phyloP scores from a whole-genome alignment of 2,329 filamentous ascomycete species.

The Talaromyces rugulosus region DNA sequence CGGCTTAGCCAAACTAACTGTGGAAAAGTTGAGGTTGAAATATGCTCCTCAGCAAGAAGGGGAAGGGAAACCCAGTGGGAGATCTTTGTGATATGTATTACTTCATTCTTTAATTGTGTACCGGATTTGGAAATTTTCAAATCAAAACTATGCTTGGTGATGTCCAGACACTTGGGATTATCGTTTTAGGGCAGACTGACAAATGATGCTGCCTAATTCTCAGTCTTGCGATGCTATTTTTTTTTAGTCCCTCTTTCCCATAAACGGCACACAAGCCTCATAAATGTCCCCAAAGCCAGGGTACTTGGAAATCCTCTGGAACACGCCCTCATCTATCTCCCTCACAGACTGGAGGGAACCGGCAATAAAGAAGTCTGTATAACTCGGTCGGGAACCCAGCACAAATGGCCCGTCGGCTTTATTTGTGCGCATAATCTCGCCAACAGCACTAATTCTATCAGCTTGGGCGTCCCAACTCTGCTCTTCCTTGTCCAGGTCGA shows the following conservation, averaged over 20 bases:
- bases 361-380: conserved; percentile 39
- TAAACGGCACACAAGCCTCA: conserved; percentile 7
- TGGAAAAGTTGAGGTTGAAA: conserved; percentile 8
- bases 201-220: not conserved
- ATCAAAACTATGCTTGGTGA: not conserved
- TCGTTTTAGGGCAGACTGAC: too few relatives aligned
- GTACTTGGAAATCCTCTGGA: conserved; percentile 22
- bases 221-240: not conserved
- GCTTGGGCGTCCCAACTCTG: conserved; percentile 14
- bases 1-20: conserved; percentile 12
- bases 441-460: conserved; percentile 23
- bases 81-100: too few relatives aligned
- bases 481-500: conserved; percentile 3
- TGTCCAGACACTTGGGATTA: not conserved
- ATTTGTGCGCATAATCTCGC: conserved; percentile 32
- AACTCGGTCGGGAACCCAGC: conserved; percentile 31
- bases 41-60: not conserved
- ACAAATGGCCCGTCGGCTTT: conserved; percentile 37
- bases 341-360: conserved; percentile 32
- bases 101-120: too few relatives aligned
- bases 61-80: not conserved
- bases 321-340: conserved; percentile 27
- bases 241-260: conserved; percentile 1
- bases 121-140: not conserved
- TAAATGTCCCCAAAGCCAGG: conserved; percentile 18